Base-by-base conservation (phyloP, 176 grass and related monocot genomes). In the Alopecurus myosuroides region DNA sequence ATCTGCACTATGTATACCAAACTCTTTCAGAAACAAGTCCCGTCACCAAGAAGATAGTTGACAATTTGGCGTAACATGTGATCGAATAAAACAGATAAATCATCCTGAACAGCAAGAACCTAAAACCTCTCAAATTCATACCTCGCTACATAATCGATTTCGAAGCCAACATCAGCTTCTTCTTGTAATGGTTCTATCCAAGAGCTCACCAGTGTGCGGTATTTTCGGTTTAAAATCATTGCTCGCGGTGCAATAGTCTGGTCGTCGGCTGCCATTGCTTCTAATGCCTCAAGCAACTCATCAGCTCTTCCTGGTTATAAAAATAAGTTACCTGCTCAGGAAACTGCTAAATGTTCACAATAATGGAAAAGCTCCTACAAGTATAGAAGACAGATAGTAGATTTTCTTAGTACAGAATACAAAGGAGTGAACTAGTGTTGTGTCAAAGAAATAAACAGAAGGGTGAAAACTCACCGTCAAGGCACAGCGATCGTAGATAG, bases 181-280 rank as follows among this genome's bases (percentile, higher is more conserved):
- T 98, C 95, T 93, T 95, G 92, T 76, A 98, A 81, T 80, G 95
- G 95, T 90, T 98, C 95, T 86, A 98, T 95, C 93, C 95, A 98
- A 81, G 95, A 93, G 80, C 95, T 98, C 76, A 98, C 93, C 82
- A 98, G 86, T 72, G 95, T 95, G 68, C 95, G 92, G 70, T 98
- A 98, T 84, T 95, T 98, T 85, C 87, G 95, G 86, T 89, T 95
- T 76, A 98, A 88, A 65, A 98, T 87, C 95, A 98, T 98, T 79
- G 91, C 95, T 88, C 95, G 91, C 39, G 93, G 90, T 74, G 76
- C 85, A 70, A 98, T 92, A 85, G 67, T 82, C 80, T 98, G 93
- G 88, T 85, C 85, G 81, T 98, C 91, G 2, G 85, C 82, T 83
- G 68, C 70, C 95, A 98, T 98, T 86, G 93, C 87, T 81, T 98